Conservation (phyloP, 202 grass and related monocot genomes). For the Carex sylvatica region DNA sequence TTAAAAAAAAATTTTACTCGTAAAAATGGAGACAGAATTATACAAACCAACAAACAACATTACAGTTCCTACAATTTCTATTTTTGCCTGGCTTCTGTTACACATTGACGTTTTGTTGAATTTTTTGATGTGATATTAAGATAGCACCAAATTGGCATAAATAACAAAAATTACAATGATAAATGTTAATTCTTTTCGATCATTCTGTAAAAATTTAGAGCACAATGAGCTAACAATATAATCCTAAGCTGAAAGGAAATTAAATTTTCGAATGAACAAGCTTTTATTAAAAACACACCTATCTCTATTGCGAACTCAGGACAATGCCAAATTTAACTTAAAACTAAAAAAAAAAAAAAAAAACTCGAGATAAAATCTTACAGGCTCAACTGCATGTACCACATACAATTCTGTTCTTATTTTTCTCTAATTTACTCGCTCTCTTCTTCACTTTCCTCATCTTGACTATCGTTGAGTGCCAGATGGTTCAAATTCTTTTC, state of each 20-base stretch:
- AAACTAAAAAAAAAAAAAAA: constrained; percentile 3
- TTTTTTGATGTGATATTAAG: neutral
- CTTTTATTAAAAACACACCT: neutral
- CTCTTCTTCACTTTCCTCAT: constrained; percentile 51
- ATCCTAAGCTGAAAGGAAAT: neutral
- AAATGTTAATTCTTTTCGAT: neutral
- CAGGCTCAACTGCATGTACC: neutral
- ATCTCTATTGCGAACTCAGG: neutral
- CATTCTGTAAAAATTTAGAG: neutral
- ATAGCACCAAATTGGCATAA: neutral
- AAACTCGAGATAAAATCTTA: neutral
- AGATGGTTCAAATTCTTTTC: constrained; percentile 85
- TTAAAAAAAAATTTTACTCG: too few relatives aligned
- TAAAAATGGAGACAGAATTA: neutral
- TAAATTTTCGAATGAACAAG: neutral
- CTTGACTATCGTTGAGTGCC: constrained; percentile 45
- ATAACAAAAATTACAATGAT: neutral
- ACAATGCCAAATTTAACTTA: neutral
- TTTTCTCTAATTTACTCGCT: neutral
- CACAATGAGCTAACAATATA: neutral
- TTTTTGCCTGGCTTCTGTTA: neutral
- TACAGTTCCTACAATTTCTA: neutral
- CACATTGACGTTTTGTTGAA: neutral
- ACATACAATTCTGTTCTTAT: neutral
- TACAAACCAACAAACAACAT: neutral